Conservation (phyloP, 75 land plant genomes). For the Cunninghamia lanceolata region DNA sequence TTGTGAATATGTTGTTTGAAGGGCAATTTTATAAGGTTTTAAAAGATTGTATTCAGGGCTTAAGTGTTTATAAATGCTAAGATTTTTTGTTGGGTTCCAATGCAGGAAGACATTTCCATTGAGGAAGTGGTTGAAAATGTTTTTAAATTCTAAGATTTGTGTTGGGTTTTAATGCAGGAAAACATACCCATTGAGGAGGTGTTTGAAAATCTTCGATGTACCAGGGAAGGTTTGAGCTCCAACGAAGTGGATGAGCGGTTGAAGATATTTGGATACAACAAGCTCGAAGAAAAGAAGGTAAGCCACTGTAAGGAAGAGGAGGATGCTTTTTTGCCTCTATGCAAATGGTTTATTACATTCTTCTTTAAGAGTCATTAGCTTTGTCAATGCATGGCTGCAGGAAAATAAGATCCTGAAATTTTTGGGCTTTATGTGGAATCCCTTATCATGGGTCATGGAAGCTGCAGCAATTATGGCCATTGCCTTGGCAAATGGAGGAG, state of each 20-base stretch:
- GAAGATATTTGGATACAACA: conserved; percentile 61
- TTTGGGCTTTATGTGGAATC: conserved; percentile 93
- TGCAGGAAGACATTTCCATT: conserved; percentile 60
- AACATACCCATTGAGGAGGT: conserved; percentile 65
- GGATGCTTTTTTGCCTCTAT: background rate
- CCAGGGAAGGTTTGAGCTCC: conserved; percentile 45
- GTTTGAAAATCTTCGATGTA: conserved; percentile 57
- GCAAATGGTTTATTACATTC: background rate
- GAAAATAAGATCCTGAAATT: conserved; percentile 87
- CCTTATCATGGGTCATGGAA: conserved; percentile 94
- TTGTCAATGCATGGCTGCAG: conserved; percentile 13
- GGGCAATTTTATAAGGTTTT: background rate
- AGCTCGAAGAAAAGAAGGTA: conserved; percentile 67
- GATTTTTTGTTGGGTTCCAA: background rate
- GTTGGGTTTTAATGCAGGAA: conserved; percentile 26
- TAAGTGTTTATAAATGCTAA: no score
- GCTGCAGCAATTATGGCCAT: conserved; percentile 87
- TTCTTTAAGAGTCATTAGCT: background rate
- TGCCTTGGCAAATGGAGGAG: conserved; percentile 81
- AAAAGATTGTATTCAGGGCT: background rate
- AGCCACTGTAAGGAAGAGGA: background rate
- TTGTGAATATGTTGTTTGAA: background rate
- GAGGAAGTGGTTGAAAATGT: conserved; percentile 61
- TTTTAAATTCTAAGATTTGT: no score
- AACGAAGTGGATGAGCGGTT: conserved; percentile 56